Conservation (phyloP, 2,329 filamentous ascomycete species). For the Berkeleyomyces rouxiae region DNA sequence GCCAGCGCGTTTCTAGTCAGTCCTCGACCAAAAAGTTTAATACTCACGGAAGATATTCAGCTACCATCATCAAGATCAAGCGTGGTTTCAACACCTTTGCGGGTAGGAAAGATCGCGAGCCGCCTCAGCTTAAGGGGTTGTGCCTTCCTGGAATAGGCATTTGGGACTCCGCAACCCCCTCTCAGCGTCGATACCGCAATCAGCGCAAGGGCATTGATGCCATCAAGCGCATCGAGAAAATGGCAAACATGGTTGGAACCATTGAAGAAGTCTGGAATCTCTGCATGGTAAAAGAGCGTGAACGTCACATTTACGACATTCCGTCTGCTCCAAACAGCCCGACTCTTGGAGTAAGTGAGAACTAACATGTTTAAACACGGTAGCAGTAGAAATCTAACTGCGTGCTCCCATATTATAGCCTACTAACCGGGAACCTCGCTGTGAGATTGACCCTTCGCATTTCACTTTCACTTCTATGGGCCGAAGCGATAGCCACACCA, state of each 20-base stretch:
- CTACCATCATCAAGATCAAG: conserved; percentile 9
- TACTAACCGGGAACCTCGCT: background rate
- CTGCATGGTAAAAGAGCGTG: conserved; percentile 32
- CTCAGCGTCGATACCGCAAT: conserved; percentile 58
- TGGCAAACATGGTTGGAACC: conserved; percentile 46
- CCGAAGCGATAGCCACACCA: background rate
- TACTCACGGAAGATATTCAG: conserved; percentile 7
- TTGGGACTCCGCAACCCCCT: conserved; percentile 62
- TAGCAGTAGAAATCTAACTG: too few relatives aligned
- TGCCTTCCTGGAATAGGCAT: conserved; percentile 63
- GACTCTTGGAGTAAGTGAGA: background rate
- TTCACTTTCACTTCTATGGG: background rate
- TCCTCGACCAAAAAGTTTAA: background rate
- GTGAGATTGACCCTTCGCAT: background rate
- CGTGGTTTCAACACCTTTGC: conserved; percentile 10
- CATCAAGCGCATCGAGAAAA: conserved; percentile 46
- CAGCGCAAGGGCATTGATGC: conserved; percentile 62
- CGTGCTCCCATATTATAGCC: background rate
- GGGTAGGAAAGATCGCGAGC: conserved; percentile 5
- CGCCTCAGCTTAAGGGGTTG: conserved; percentile 44
- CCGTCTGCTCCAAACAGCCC: conserved; percentile 25
- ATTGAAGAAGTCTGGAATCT: conserved; percentile 47
- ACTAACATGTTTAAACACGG: background rate
- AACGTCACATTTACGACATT: conserved; percentile 41
- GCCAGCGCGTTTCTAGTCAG: background rate